Evolutionary conservation across 257 asterid species (phyloP).

Genomic region (Handroanthus guayacan): DNA sequence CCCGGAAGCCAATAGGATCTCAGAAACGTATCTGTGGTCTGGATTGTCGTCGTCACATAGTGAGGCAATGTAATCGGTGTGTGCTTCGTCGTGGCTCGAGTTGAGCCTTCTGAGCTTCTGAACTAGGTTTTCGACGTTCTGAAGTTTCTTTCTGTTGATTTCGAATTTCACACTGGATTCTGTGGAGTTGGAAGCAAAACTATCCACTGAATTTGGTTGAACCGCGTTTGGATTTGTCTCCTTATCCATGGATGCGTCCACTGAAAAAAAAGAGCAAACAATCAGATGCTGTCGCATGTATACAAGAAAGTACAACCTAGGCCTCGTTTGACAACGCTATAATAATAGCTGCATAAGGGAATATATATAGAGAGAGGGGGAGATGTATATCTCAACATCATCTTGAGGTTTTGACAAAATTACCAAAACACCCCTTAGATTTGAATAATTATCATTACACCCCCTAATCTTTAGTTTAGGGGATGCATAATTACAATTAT

Average conservation of each 20-base stretch:
- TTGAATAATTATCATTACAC: no score
- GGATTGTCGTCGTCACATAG: slow-evolving; percentile 81
- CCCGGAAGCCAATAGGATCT: slow-evolving; percentile 90
- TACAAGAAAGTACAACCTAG: not conserved
- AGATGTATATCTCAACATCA: no score
- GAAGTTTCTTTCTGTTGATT: slow-evolving; percentile 68
- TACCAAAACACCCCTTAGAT: no score
- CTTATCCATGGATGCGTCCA: slow-evolving; percentile 40
- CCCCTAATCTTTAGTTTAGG: no score
- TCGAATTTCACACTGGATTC: slow-evolving; percentile 49
- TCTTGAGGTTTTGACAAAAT: no score
- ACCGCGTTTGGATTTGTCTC: slow-evolving; percentile 33
- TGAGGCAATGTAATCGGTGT: slow-evolving; percentile 94
- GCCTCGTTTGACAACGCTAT: not conserved
- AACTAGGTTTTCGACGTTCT: slow-evolving; percentile 77
- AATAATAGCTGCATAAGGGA: not conserved
- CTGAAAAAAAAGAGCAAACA: slow-evolving; percentile 45
- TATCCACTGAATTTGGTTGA: slow-evolving; percentile 37
- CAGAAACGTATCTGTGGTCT: slow-evolving; percentile 84
- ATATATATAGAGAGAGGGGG: no score
- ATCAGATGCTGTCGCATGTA: not conserved
- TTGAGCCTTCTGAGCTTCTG: slow-evolving; percentile 83
- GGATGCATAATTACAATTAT: no score
- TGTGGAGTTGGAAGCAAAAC: slow-evolving; percentile 30
- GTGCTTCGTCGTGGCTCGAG: slow-evolving; percentile 90